Evolutionary conservation across 495 filamentous ascomycete genomes (phyloP), one percentile per base, ranked within the genome.

Genomic region (Alectoria sarmentosa): DNA sequence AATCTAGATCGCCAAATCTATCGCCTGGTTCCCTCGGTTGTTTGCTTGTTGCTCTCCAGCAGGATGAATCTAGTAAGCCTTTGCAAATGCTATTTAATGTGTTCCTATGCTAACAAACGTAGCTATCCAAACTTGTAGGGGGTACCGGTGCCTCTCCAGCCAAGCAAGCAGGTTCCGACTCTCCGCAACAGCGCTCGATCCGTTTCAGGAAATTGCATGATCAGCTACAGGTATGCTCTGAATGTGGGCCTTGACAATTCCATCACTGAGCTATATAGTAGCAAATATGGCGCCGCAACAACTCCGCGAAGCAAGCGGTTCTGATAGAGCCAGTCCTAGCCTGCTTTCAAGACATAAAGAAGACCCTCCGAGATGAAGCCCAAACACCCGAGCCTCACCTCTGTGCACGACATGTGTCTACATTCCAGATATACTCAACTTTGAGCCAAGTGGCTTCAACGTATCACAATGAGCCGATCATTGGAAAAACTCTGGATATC

Each of bases 51-150:
- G 14, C 19, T 13, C 19, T 41, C 9, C 13, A 56, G 15, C 13
- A 8, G 44, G 36, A 78, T 78, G 76, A 76, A 78, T 72, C 74
- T 77, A 64, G 76, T 78, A 58, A 67, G 73, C 66, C 42, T 39
- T 46, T n/a, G 21, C 10, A 8, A 6, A 5, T n/a, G 41, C 56
- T 21, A 13, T 8, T 42, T 34, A 21, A 32, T 15, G 60, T 67
- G 60, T 52, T 62, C 1, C 32, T 19, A 26, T 34, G 62, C 42
- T 58, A n/a, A 61, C 10, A 10, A 26, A 0, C 62, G 44, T 69
- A 95, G 90, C 95, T 90, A 88, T 90, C 90, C 77, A 87, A 92
- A 76, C 83, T 96, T 70, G 85, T 96, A 76, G 91, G 90, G 73
- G 90, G 90, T 72, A 88, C 86, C 67, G 84, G 85, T 70, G 82